phyloP scores from a whole-genome alignment of 495 filamentous ascomycete species.

The Aspergillus olivimuriae region DNA sequence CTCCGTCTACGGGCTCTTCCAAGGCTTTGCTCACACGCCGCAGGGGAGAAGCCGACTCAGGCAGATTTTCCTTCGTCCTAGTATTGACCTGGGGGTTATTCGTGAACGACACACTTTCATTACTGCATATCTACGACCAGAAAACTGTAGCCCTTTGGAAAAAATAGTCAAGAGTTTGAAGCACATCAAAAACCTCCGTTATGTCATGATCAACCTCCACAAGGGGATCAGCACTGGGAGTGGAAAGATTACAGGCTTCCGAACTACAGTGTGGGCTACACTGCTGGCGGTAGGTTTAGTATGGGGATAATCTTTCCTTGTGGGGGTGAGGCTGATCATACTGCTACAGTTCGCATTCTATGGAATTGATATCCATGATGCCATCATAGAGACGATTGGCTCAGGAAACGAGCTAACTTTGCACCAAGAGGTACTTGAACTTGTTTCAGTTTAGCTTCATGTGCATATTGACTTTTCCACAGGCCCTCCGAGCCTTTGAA shows the following conservation, averaged over 20 bases:
- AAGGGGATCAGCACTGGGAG: slow-evolving; percentile 66
- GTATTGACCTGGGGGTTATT: slow-evolving; percentile 58
- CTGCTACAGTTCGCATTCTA: slow-evolving; percentile 68
- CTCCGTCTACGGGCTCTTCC: slow-evolving; percentile 82
- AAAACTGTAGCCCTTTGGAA: slow-evolving; percentile 54
- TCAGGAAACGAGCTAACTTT: slow-evolving; percentile 51
- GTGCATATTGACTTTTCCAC: slow-evolving; percentile 7
- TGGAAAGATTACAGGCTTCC: slow-evolving; percentile 50
- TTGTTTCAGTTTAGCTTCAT: background rate
- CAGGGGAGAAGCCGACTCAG: slow-evolving; percentile 73
- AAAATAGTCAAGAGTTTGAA: slow-evolving; percentile 58
- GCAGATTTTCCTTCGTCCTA: slow-evolving; percentile 82
- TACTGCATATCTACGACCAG: slow-evolving; percentile 58
- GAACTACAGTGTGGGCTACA: slow-evolving; percentile 64
- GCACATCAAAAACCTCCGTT: slow-evolving; percentile 73
- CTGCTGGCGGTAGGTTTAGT: slow-evolving; percentile 45
- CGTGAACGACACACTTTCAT: slow-evolving; percentile 69
- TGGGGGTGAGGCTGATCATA: no score
- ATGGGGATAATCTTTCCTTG: no score
- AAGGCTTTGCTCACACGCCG: slow-evolving; percentile 69
- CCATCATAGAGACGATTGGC: slow-evolving; percentile 53
- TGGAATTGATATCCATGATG: slow-evolving; percentile 61
- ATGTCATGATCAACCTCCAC: slow-evolving; percentile 61
- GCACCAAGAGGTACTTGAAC: slow-evolving; percentile 51
- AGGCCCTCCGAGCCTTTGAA: slow-evolving; percentile 42